Conservation (phyloP, 2,329 filamentous ascomycete genomes). For the Curvularia lunata region DNA sequence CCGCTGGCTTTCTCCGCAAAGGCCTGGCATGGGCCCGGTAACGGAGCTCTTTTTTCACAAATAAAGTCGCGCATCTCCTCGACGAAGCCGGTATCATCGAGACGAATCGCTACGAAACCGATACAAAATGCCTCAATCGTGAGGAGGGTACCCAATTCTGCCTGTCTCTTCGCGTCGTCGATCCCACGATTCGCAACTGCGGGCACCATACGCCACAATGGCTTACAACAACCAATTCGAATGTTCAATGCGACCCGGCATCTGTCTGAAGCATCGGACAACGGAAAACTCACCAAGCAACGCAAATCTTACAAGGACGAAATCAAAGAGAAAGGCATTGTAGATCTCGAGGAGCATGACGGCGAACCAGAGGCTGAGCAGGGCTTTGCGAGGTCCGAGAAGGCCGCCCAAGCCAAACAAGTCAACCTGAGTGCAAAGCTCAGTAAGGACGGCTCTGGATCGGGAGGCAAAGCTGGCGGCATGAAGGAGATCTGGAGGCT, state of each 20-base stretch:
- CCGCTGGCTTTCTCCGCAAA: slow-evolving; percentile 39
- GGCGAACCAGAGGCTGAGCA: slow-evolving; percentile 63
- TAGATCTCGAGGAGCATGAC: slow-evolving; percentile 49
- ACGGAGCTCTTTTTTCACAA: slow-evolving; percentile 43
- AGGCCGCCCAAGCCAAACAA: slow-evolving; percentile 83
- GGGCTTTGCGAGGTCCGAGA: slow-evolving; percentile 77
- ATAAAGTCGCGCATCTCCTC: slow-evolving; percentile 37
- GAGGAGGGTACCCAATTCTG: slow-evolving; percentile 9
- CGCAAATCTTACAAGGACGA: slow-evolving; percentile 49
- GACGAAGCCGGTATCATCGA: slow-evolving; percentile 23
- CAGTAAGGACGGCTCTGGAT: slow-evolving; percentile 73
- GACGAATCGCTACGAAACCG: slow-evolving; percentile 25
- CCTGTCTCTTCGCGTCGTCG: slow-evolving; percentile 20
- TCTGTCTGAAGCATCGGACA: slow-evolving; percentile 34
- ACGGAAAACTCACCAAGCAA: slow-evolving; percentile 21
- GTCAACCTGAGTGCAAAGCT: slow-evolving; percentile 88
- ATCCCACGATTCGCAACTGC: slow-evolving; percentile 23
- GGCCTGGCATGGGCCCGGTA: slow-evolving; percentile 45
- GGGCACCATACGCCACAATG: slow-evolving; percentile 36
- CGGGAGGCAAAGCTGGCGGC: slow-evolving; percentile 60
- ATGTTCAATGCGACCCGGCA: slow-evolving; percentile 38
- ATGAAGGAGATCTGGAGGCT: slow-evolving; percentile 79
- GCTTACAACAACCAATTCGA: slow-evolving; percentile 32
- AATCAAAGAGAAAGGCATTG: slow-evolving; percentile 46
- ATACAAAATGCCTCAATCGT: slow-evolving; percentile 1